Evolutionary conservation across 148 eudicot species (phyloP).

Genomic region (Chenopodium album): DNA sequence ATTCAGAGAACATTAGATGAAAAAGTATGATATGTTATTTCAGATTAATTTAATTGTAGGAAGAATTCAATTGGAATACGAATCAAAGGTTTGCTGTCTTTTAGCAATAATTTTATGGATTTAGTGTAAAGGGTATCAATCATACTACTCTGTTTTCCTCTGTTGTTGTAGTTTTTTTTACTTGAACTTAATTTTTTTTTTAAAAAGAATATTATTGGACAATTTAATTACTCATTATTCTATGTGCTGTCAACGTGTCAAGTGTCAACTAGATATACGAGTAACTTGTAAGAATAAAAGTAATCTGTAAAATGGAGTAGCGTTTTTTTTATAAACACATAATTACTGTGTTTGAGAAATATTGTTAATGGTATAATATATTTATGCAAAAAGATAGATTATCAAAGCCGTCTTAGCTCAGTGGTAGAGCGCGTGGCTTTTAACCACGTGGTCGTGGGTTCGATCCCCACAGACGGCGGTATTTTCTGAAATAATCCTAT

Average conservation of each 20-base stretch:
- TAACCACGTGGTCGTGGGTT: constrained; percentile 29
- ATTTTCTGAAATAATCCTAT: no score
- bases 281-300: neutral
- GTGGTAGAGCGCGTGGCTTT: constrained; percentile 49
- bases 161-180: neutral
- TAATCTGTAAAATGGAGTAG: no score
- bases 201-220: neutral
- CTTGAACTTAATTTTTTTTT: neutral
- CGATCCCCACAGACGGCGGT: constrained; percentile 5
- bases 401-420: constrained; percentile 34
- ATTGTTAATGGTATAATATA: no score
- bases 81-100: constrained; percentile 10
- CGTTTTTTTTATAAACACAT: no score
- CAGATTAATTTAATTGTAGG: neutral
- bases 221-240: neutral
- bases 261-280: neutral
- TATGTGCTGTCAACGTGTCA: neutral
- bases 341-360: no score
- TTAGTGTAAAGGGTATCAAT: neutral
- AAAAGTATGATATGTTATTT: constrained; percentile 7
- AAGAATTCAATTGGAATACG: constrained; percentile 13
- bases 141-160: neutral
- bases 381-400: no score
- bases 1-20: neutral
- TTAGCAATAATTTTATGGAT: neutral